Percentiles rank a stretch among this genome's conserved stretches.
These are phyloP conservation scores for Puccinia coronata DNA, from an alignment of 1,284 basidiomycete species.

Conservation along the genomic window DNA sequence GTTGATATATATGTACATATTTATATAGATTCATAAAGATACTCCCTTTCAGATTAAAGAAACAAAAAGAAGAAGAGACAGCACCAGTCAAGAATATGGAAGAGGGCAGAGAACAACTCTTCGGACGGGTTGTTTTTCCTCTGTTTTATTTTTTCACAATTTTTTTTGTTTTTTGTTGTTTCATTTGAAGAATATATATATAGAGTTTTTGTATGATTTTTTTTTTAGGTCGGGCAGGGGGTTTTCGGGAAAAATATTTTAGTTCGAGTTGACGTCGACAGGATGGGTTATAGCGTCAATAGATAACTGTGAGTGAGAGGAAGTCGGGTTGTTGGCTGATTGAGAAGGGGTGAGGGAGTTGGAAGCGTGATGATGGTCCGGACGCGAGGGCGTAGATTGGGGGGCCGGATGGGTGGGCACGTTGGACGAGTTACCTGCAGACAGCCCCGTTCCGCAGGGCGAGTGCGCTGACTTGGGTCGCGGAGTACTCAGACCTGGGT, in stretches of 20 bases:
- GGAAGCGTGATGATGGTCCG: slow-evolving; percentile 9
- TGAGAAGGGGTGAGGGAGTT: neutral
- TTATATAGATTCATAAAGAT: too few species aligned
- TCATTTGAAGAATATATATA: too few species aligned
- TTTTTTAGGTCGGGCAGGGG: neutral
- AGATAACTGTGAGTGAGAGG: slow-evolving; percentile 25
- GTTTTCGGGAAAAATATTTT: neutral
- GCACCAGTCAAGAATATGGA: too few species aligned
- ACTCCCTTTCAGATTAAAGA: too few species aligned
- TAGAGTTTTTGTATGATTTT: neutral
- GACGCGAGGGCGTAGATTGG: slow-evolving; percentile 3
- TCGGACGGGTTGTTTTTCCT: too few species aligned
- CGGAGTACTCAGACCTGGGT: neutral
- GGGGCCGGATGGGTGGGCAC: neutral
- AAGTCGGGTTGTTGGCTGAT: slow-evolving; percentile 18
- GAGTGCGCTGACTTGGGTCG: slow-evolving; percentile 1
- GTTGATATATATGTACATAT: too few species aligned
- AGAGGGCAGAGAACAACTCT: too few species aligned
- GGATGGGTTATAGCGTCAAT: slow-evolving; percentile 35
- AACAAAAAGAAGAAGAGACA: too few species aligned
- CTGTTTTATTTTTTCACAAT: too few species aligned
- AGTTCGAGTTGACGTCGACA: slow-evolving; percentile 28
- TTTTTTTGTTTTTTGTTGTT: too few species aligned
- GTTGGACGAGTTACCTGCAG: neutral
- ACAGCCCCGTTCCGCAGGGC: neutral